Evolutionary conservation across 768 basidiomycete genomes (phyloP).

Genomic region (Naganishia antarctica): DNA sequence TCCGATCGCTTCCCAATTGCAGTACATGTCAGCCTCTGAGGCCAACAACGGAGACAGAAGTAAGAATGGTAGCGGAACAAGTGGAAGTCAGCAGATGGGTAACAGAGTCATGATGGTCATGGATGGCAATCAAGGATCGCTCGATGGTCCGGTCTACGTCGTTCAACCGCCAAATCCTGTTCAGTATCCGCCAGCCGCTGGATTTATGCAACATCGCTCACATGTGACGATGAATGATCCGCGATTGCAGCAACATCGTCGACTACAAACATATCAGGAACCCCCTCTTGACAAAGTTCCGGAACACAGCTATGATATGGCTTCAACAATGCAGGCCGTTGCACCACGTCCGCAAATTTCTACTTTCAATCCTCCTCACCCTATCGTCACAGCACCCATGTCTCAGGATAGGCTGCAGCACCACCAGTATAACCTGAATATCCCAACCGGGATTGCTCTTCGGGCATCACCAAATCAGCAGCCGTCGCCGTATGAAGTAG

Average conservation of each 20-base stretch:
- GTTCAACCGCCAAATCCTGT: not conserved
- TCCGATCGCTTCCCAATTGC: not conserved
- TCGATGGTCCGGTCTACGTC: not conserved
- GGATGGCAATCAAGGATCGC: not conserved
- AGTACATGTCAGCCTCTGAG: not conserved
- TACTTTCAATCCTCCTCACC: not conserved
- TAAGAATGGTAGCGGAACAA: not conserved
- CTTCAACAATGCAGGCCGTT: too few species aligned
- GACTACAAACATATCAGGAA: too few species aligned
- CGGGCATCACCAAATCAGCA: slow-evolving; percentile 3
- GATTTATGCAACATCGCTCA: slow-evolving; percentile 8
- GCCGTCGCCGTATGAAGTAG: not conserved
- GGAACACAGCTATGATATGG: too few species aligned
- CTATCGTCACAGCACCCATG: not conserved
- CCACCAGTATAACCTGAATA: not conserved
- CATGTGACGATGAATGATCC: not conserved
- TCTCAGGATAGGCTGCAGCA: not conserved
- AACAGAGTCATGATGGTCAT: slow-evolving; percentile 1
- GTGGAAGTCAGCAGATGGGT: not conserved
- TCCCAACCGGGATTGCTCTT: not conserved
- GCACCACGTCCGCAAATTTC: too few species aligned
- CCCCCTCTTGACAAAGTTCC: too few species aligned
- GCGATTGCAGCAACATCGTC: not conserved
- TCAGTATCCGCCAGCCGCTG: not conserved
- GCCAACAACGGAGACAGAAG: not conserved